phyloP scores from a whole-genome alignment of 148 eudicot genomes.

The Chenopodium suecicum region DNA sequence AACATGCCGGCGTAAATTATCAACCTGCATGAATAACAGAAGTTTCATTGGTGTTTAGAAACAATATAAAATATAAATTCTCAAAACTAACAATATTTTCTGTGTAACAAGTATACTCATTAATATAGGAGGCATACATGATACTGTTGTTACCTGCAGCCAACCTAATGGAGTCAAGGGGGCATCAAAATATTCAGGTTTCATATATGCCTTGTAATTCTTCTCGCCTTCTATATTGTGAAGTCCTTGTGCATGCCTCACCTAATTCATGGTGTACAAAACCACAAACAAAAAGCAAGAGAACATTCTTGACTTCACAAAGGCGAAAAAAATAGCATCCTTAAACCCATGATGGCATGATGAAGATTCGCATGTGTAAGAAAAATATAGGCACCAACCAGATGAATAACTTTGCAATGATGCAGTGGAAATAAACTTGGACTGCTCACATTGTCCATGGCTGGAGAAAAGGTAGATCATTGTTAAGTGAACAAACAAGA shows the following conservation, averaged over 20 bases:
- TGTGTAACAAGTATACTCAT: neutral
- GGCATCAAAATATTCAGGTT: conserved; percentile 92
- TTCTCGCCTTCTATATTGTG: conserved; percentile 95
- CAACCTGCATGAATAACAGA: conserved; percentile 57
- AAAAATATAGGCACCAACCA: conserved; percentile 55
- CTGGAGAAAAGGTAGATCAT: conserved; percentile 29
- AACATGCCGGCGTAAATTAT: conserved; percentile 80
- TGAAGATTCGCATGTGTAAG: conserved; percentile 23
- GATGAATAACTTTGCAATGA: conserved; percentile 82
- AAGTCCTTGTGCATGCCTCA: conserved; percentile 96
- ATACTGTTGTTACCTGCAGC: conserved; percentile 71
- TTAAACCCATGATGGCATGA: conserved; percentile 15
- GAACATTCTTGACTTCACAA: conserved; percentile 26
- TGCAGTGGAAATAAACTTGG: conserved; percentile 73
- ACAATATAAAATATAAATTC: neutral
- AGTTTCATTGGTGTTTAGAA: neutral
- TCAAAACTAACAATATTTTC: neutral
- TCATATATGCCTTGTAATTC: conserved; percentile 77
- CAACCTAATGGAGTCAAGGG: conserved; percentile 84
- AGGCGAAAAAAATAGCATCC: conserved; percentile 20
- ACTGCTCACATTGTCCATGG: conserved; percentile 58
- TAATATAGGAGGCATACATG: conserved; percentile 4
- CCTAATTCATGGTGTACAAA: conserved; percentile 49
- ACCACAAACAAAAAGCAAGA: conserved; percentile 32
- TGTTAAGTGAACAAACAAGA: neutral